Evolutionary conservation across 805 yeast genomes (phyloP).

Genomic region (Teunomyces atbi): DNA sequence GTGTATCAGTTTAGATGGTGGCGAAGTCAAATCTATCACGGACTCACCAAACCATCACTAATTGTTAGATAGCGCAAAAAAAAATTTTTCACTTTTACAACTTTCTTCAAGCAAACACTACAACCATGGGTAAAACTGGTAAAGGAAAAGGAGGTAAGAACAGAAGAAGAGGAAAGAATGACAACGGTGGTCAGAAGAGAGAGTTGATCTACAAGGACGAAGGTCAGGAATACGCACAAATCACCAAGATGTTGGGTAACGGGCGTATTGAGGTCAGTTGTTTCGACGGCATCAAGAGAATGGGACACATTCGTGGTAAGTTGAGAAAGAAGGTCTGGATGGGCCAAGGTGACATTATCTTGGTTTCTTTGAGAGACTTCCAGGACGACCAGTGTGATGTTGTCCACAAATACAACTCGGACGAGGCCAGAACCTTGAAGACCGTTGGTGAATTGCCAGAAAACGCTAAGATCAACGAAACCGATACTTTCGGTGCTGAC

Average conservation of each 20-base stretch:
- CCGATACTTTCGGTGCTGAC: constrained; percentile 94
- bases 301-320: constrained; percentile 98
- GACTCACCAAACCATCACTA: neutral
- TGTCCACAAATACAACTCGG: constrained; percentile 93
- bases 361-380: constrained; percentile 95
- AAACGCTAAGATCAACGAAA: constrained; percentile 94
- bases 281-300: constrained; percentile 89
- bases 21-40: neutral
- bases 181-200: constrained; percentile 85
- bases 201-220: constrained; percentile 90
- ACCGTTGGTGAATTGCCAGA: constrained; percentile 97
- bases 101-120: neutral
- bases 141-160: constrained; percentile 88
- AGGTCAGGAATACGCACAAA: constrained; percentile 98
- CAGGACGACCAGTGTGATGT: constrained; percentile 98
- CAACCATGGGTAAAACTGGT: constrained; percentile 66
- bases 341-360: constrained; percentile 96
- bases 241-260: constrained; percentile 96
- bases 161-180: constrained; percentile 99
- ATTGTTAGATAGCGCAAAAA: constrained; percentile 1
- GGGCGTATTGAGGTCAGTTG: constrained; percentile 95
- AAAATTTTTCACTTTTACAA: constrained; percentile 1
- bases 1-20: too few relatives aligned
- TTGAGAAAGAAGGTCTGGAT: constrained; percentile 99
- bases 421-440: constrained; percentile 96